Conservation (phyloP, 345 rosid species). For the Eucalyptus pauciflora region DNA sequence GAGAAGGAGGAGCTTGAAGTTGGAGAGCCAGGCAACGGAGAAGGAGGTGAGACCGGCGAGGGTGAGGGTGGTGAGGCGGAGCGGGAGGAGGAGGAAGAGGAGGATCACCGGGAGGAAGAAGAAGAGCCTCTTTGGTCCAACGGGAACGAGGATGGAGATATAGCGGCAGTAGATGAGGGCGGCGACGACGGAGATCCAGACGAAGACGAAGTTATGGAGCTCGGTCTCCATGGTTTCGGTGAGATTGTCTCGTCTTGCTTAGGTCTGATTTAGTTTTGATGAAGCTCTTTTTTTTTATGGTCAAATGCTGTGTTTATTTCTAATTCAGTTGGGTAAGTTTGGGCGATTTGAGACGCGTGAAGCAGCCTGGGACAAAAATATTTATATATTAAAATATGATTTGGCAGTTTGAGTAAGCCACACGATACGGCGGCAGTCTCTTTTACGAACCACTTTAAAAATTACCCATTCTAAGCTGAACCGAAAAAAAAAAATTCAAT, state of each 20-base stretch:
- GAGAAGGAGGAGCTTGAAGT: slow-evolving; percentile 19
- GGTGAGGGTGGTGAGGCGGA: background rate
- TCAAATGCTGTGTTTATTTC: background rate
- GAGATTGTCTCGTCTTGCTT: background rate
- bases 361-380: background rate
- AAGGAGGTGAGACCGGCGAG: background rate
- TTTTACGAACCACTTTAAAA: background rate
- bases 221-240: background rate
- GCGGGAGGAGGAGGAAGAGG: slow-evolving; percentile 15
- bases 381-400: too few relatives aligned
- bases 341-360: background rate
- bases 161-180: slow-evolving; percentile 3
- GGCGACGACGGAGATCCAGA: slow-evolving; percentile 3
- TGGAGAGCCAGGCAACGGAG: slow-evolving; percentile 21
- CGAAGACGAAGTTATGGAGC: background rate
- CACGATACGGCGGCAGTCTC: background rate
- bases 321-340: background rate
- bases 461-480: background rate
- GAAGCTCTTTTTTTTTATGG: background rate
- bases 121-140: slow-evolving; percentile 2
- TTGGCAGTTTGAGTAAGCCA: background rate
- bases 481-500: background rate
- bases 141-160: background rate
- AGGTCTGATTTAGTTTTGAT: background rate
- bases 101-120: slow-evolving; percentile 4